Percentiles rank a stretch among this genome's conserved stretches.
Evolutionary conservation across 179 eudicot genomes (phyloP).

Genomic region (Amaranthus tricolor): DNA sequence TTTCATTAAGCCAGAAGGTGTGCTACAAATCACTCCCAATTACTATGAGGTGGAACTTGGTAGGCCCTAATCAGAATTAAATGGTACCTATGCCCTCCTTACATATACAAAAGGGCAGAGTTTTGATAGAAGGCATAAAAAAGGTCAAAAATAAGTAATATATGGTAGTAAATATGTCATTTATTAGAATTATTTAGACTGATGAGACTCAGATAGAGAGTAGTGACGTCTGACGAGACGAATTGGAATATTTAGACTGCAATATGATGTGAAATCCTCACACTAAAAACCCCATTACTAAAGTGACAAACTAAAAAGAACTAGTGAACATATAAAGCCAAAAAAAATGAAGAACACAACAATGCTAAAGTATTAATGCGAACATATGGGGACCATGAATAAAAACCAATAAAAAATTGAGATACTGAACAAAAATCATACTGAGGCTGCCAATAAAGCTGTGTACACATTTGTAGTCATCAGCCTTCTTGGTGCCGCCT

Average conservation of each 20-base stretch:
- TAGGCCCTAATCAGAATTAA: too few relatives aligned
- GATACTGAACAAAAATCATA: constrained; percentile 36
- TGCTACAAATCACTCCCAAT: too few relatives aligned
- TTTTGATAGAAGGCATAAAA: too few relatives aligned
- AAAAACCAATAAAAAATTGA: constrained; percentile 9
- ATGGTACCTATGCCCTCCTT: too few relatives aligned
- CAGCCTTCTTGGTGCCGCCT: constrained; percentile 97
- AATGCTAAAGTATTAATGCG: too few relatives aligned
- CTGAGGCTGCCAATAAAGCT: constrained; percentile 89
- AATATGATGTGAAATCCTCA: background rate
- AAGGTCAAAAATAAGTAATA: too few relatives aligned
- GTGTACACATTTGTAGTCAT: constrained; percentile 79
- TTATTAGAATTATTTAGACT: too few relatives aligned
- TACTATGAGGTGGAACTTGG: too few relatives aligned
- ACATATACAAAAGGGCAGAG: too few relatives aligned
- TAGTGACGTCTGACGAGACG: background rate
- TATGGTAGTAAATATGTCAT: too few relatives aligned
- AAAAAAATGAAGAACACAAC: background rate
- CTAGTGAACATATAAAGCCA: background rate
- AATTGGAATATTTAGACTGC: background rate
- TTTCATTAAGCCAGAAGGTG: too few relatives aligned
- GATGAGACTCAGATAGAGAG: background rate
- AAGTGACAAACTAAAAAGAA: background rate
- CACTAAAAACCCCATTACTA: constrained; percentile 2
- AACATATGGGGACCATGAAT: background rate